A percentile compares a stretch with the other conserved stretches of the same genome.
Evolutionary conservation across 192 early-diverging fungal genomes (phyloP).

Genomic region (Coemansia sp.): DNA sequence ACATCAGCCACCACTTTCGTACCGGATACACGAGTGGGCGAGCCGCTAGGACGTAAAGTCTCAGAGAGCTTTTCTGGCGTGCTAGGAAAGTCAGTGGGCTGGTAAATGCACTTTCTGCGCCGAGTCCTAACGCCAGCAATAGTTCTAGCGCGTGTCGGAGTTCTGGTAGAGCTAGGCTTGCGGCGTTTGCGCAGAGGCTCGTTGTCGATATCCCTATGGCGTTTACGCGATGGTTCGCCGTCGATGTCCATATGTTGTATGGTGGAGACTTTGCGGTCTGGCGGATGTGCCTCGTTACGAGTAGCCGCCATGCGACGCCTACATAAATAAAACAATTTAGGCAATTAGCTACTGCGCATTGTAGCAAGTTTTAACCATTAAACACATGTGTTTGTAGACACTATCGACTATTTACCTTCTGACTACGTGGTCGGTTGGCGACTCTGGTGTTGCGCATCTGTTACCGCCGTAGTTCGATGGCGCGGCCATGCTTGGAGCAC

Average conservation of each 20-base stretch:
- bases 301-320: conserved; percentile 5
- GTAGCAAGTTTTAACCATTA: not conserved
- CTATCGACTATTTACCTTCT: conserved; percentile 8
- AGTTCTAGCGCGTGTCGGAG: not conserved
- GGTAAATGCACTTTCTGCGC: not conserved
- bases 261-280: not conserved
- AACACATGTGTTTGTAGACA: no score
- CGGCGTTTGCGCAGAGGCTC: not conserved
- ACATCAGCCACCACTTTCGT: conserved; percentile 26
- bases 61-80: conserved; percentile 37
- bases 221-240: not conserved
- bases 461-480: not conserved
- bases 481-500: not conserved
- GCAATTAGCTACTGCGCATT: not conserved
- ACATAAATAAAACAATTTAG: not conserved
- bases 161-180: not conserved
- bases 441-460: conserved; percentile 12
- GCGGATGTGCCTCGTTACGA: not conserved
- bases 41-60: conserved; percentile 34
- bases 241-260: not conserved
- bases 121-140: not conserved
- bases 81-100: not conserved
- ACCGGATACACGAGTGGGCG: conserved; percentile 40
- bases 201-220: not conserved
- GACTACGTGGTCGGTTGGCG: conserved; percentile 10